Base-by-base conservation (phyloP, 2,329 filamentous ascomycete genomes). In the Aureobasidium subglaciale region DNA sequence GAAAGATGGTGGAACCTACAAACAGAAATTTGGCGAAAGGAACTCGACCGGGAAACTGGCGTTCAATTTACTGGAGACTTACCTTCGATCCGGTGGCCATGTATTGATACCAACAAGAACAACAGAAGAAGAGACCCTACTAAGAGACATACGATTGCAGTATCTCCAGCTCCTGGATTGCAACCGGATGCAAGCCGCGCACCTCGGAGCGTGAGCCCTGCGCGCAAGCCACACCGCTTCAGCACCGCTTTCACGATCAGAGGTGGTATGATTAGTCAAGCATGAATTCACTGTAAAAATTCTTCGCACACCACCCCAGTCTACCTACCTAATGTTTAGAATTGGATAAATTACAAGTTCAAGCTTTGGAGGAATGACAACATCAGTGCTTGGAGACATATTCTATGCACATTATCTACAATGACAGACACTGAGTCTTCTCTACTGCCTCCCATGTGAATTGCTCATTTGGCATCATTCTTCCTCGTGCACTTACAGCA, bases 1-100 rank as follows among this genome's bases (percentile, higher is more conserved):
- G 30, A 60, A 20, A 46, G 43, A 27, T 60, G 59, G 59, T 60
- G 59, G 59, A 30, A 46, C 18, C 38, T 60, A 4, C 54, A 60
- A 30, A 43, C 54, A 5, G 56, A 56, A n/a, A 58, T 60, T 24
- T 60, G 59, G 43, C 42, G 58, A 5, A 60, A 56, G 32, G 55
- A 53, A 25, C 34, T 34, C 4, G 56, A 57, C 16, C 27, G 18
- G 8, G 48, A 54, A 9, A 38, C 37, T 22, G 56, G 49, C 18
- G 22, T 54, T n/a, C 40, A 24, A 5, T 54, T 57, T 13, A 34
- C 41, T 9, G 38, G 32, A 20, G 30, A 20, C 9, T 20, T 57
- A 20, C 48, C 40, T 6, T n/a, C 32, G 10, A 15, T 54, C 5
- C n/a, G 20, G 10, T 57, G 56, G 56, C 40, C 56, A 24, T 8